Conservation (phyloP, 257 asterid genomes). For the Cinchona pubescens region DNA sequence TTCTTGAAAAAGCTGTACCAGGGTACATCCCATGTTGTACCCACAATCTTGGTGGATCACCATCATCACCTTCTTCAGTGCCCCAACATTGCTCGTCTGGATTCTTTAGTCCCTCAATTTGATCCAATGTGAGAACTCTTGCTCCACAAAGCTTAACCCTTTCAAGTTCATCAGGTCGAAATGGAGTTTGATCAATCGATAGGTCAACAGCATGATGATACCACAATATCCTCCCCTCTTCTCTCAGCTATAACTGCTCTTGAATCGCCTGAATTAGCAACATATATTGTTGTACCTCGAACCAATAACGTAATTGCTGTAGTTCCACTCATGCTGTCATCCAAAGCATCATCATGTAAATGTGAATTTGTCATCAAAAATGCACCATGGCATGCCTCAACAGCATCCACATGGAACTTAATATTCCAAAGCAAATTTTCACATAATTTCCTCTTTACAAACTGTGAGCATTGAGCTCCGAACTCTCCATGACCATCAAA, state of each 20-base stretch:
- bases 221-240: conserved; percentile 66
- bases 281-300: conserved; percentile 68
- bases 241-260: conserved; percentile 83
- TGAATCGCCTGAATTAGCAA: conserved; percentile 89
- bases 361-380: conserved; percentile 76
- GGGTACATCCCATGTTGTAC: conserved; percentile 98
- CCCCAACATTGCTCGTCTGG: conserved; percentile 89
- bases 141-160: conserved; percentile 93
- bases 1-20: conserved; percentile 96
- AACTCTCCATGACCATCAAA: conserved; percentile 96
- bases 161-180: conserved; percentile 78
- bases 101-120: conserved; percentile 90
- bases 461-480: conserved; percentile 93
- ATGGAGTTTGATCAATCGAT: conserved; percentile 90
- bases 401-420: conserved; percentile 62
- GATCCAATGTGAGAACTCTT: conserved; percentile 93
- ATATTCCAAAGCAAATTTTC: conserved; percentile 84
- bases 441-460: conserved; percentile 67
- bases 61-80: conserved; percentile 92
- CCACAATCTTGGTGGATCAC: conserved; percentile 98
- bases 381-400: conserved; percentile 75
- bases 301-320: conserved; percentile 83
- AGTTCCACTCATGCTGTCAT: conserved; percentile 99
- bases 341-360: conserved; percentile 66
- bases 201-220: conserved; percentile 88